Evolutionary conservation across 169 alveolate species (phyloP).

Genomic region (Plasmodium adleri): DNA sequence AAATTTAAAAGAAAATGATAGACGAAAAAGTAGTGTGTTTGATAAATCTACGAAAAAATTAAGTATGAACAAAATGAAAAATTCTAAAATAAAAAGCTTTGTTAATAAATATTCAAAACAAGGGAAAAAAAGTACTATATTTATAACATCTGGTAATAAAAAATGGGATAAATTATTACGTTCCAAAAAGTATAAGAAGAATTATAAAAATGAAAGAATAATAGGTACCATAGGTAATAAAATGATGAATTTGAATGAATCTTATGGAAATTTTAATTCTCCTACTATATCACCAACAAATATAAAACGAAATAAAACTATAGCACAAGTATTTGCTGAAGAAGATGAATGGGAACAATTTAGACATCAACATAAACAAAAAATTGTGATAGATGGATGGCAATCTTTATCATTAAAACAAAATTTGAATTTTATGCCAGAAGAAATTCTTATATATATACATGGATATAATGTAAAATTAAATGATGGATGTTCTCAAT

Average conservation of each 20-base stretch:
- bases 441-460: constrained; percentile 88
- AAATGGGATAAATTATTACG: constrained; percentile 53
- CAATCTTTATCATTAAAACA: constrained; percentile 81
- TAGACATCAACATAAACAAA: constrained; percentile 75
- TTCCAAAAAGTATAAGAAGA: constrained; percentile 23
- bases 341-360: constrained; percentile 88
- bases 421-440: constrained; percentile 82
- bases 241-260: constrained; percentile 28
- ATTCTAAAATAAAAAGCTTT: constrained; percentile 28
- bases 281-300: constrained; percentile 29
- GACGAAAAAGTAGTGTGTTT: not conserved
- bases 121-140: constrained; percentile 22
- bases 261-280: constrained; percentile 40
- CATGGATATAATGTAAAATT: constrained; percentile 91
- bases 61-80: constrained; percentile 20
- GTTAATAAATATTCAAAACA: constrained; percentile 38
- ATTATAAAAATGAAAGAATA: constrained; percentile 33
- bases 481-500: constrained; percentile 86
- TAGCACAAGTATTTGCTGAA: constrained; percentile 83
- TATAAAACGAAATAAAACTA: constrained; percentile 56
- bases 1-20: constrained; percentile 19
- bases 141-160: constrained; percentile 29
- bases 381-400: constrained; percentile 84
- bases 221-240: constrained; percentile 13
- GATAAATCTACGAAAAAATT: constrained; percentile 45